A percentile compares a stretch with the other conserved stretches of the same genome.
Evolutionary conservation across 176 grass and related monocot species (phyloP).

Genomic region (Stipa capillata): DNA sequence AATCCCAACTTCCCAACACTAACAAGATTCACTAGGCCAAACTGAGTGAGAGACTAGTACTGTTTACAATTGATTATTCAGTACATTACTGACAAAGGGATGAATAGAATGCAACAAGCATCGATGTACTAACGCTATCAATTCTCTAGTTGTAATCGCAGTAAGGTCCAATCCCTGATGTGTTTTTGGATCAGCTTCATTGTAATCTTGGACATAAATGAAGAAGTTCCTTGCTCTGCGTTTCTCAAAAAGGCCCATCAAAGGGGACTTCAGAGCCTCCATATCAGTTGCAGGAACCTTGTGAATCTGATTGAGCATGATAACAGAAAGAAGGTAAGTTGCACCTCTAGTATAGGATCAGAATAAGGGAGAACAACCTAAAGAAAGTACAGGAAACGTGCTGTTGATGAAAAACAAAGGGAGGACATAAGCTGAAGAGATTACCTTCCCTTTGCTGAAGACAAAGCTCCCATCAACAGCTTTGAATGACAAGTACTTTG

Average conservation of each 20-base stretch:
- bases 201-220: constrained; percentile 89
- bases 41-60: neutral
- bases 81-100: neutral
- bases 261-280: constrained; percentile 85
- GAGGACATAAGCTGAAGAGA: neutral
- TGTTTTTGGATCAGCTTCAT: constrained; percentile 76
- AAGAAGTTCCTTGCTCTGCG: constrained; percentile 86
- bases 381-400: neutral
- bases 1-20: neutral
- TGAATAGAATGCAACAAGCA: neutral
- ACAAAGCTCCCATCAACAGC: constrained; percentile 90
- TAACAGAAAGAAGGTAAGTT: constrained; percentile 1
- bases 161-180: constrained; percentile 88
- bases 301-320: constrained; percentile 53
- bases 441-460: constrained; percentile 91
- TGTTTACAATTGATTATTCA: constrained; percentile 1
- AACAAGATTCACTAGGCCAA: neutral
- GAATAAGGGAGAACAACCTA: neutral
- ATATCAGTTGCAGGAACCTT: constrained; percentile 94
- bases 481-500: constrained; percentile 92
- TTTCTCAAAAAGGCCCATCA: constrained; percentile 96
- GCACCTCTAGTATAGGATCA: neutral
- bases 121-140: constrained; percentile 60
- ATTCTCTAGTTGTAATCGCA: constrained; percentile 63
- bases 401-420: neutral